Base-by-base conservation (phyloP, 306 rosid genomes). In the Glycine latifolia region DNA sequence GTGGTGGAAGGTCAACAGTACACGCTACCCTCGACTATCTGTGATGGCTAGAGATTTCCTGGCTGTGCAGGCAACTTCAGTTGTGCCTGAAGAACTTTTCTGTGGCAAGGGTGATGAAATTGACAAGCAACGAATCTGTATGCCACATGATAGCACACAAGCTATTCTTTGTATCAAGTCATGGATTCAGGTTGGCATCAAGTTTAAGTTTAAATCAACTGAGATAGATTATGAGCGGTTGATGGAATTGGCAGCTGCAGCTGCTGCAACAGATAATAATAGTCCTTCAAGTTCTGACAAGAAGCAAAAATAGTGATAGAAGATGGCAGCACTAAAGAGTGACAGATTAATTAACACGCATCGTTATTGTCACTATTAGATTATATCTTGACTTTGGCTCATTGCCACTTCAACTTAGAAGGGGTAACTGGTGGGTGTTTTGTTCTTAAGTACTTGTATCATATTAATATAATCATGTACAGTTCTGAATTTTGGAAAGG, bases 21-120 rank as follows among this genome's bases (percentile, higher is more conserved):
- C 94, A 59, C 96, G 99, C 12, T 92, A 93, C 83, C 98, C 98
- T 1, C 90, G 97, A 17, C 91, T 96, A 20, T 96, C 97, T 16
- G 85, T 92, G 68, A 96, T 96, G 99, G 97, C 98, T 66, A 88
- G 94, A 83, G 99, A 96, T 76, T 96, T 93, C 87, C 86, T 96
- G 67, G 96, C 97, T 2, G 91, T 93, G 86, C 97, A 93, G 87
- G 91, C 99, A 56, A 90, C 95, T 73, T 89, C 99, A 63, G 83
- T 91, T 77, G 91, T 91, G 44, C 97, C 99, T 4, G 97, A 92
- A 84, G 97, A 96, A 79, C 81, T 93, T 50, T 96, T 96, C 81
- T 93, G 97, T 41, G 88, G 86, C 74, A 91, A 85, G 85, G 99
- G 97, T 35, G 97, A 92, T 79, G 97, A 89, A 85, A 87, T 89